Base-by-base conservation (phyloP, 2,329 filamentous ascomycete species). In the Neofusicoccum laricinum region DNA sequence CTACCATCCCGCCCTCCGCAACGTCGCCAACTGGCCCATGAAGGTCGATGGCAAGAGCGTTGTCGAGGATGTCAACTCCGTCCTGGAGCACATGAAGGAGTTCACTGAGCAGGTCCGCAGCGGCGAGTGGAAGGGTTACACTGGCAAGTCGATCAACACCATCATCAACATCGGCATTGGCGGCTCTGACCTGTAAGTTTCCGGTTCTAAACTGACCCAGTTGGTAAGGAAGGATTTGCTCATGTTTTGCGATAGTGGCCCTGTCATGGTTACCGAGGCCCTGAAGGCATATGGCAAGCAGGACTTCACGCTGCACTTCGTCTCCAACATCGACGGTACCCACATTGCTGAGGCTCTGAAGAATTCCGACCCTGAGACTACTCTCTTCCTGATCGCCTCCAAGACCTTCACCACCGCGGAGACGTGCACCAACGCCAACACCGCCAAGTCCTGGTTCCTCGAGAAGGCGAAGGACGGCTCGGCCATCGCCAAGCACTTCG, bases 351-450 rank as follows among this genome's bases (percentile, higher is more conserved):
- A 99, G 82, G 93, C 95, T 58, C 87, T 98, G 66, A 89, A 88
- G 76, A 81, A 88, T 72, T 96, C 94, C 8, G 88, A 99, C 78
- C 94, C 94, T 55, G 95, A 99, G 84, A 97, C 94, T 53, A 97
- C 95, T n/a, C 90, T 99, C 68, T 98, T 99, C 89, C 86, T 99
- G 71, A 88, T 99, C 71, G 95, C 95, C 64, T 98, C 94, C 80
- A 99, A 99, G 89, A 99, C 95, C 68, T 99, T 99, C 81, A 99
- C 95, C 68, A 99, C 95, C 10, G 95, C 95, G 65, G 95, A 99
- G 86, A 99, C 95, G 55, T 90, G 86, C 66, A 98, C 94, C 72
- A 99, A 99, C 78, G 95, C 95, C 79, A 97, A 96, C 85, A 93
- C 92, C 34, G 95, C 95, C 68, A 99, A 99, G 87, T 80, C 85